Conservation (phyloP, 768 basidiomycete species). For the Phanerodontia chrysosporium region DNA sequence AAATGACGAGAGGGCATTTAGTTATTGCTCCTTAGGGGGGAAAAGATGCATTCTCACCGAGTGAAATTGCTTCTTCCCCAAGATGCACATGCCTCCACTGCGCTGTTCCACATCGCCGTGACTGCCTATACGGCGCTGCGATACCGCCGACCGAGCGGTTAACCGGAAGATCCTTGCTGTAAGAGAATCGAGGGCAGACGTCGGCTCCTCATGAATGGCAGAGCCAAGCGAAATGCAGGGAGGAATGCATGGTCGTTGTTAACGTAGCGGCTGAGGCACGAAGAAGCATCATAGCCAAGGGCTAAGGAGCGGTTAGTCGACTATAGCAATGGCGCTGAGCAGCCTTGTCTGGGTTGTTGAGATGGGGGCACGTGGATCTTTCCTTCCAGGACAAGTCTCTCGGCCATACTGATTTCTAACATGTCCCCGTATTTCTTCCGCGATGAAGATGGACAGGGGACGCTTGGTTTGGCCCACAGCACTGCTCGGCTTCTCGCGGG, state of each 20-base stretch:
- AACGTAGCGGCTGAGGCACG: not conserved
- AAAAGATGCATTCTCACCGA: not conserved
- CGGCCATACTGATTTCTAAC: conserved; percentile 3
- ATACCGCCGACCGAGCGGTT: not conserved
- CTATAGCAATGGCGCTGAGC: not conserved
- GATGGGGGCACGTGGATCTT: not conserved
- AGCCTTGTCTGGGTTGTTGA: not conserved
- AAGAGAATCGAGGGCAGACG: not conserved
- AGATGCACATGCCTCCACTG: not conserved
- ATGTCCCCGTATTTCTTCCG: not conserved
- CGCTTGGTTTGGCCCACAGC: not conserved
- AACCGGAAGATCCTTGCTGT: not conserved
- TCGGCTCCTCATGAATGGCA: not conserved
- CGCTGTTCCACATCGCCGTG: not conserved
- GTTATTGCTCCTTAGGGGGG: not conserved
- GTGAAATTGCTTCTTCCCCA: not conserved
- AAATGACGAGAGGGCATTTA: not conserved
- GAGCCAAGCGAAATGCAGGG: not conserved
- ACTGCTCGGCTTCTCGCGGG: conserved; percentile 2
- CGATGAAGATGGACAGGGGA: not conserved
- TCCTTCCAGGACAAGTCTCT: not conserved
- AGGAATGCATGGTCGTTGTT: not conserved
- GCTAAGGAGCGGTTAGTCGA: not conserved
- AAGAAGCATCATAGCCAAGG: not conserved
- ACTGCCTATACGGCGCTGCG: not conserved